Base-by-base conservation (phyloP, 768 basidiomycete species). In the Tephrocybe sp. region DNA sequence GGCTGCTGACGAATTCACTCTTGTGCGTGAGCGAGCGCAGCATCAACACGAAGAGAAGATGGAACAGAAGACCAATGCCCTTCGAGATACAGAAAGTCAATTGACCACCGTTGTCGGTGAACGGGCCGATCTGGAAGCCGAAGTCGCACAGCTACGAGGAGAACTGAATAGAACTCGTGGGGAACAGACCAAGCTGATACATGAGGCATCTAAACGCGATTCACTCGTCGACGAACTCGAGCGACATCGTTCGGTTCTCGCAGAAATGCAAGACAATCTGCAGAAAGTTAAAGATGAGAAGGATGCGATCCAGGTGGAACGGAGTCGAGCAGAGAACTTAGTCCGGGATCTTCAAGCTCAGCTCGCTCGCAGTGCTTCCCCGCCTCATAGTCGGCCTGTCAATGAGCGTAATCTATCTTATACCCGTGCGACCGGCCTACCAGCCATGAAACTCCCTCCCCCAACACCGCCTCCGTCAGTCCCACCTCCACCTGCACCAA, bases 381-480 rank as follows among this genome's bases (percentile, higher is more conserved):
- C 79, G 42, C 84, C 84, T 24, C 78, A 76, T 62, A 69, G 61
- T 52, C 80, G 83, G 47, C 73, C 75, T 48, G 50, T 68, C 42
- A 69, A 79, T 17, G 83, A 84, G 30, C 80, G 84, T 12, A 77
- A 71, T 44, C 55, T 77, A 26, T 67, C 80, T 10, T 86, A 80
- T 62, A 76, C 75, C 30, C 80, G 88, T 50, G 69, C 78, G 48
- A 79, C 78, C 52, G 81, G 80, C 37, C 67, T 90, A 43, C 81
- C 88, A 36, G 71, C 82, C 24, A 74, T 82, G 59, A 94, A 93
- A 68, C 79, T 89, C 14, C 93, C 93, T 25, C 93, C 93, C 15
- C 88, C 90, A 0, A 89, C 88, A 0, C 93, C 93, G 8, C 91
- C 94, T 10, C 94, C 93, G 0, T 79, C 88, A 26, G 81, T 91